Base-by-base conservation (phyloP, 2,329 filamentous ascomycete species). In the Phyllosticta ampelicida region DNA sequence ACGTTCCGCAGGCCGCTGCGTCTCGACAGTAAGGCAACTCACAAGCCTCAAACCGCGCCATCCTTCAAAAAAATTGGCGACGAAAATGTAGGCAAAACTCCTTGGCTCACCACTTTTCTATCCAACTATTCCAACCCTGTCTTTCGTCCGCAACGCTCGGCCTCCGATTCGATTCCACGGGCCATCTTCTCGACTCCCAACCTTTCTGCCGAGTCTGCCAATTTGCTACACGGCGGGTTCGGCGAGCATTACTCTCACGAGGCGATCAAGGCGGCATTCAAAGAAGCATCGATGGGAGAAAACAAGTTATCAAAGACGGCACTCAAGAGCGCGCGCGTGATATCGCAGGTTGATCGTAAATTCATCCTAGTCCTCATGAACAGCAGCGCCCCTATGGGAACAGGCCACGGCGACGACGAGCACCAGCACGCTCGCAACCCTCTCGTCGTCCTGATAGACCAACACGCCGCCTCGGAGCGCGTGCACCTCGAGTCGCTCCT, bases 401-500 rank as follows among this genome's bases (percentile, higher is more conserved):
- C 26, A n/a, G 16, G 23, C 18, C 2, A 48, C 6, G 44, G 49
- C 26, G 48, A 29, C 54, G 51, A 16, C 18, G 23, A 26, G 23
- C 23, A 44, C 36, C 13, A 16, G n/a, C n/a, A 5, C 30, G 11
- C 36, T n/a, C 2, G 36, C 52, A 68, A 53, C 23, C 62, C 68
- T 2, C 64, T 84, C 1, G 74, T 97, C 4, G 78, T 95, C 0
- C 76, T 96, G 48, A 79, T 96, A 5, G 94, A 99, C 66, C 94
- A 99, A 67, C 94, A 99, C 68, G 94, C 94, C 0, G 94, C 91
- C 2, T 92, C 96, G 68, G 94, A 99, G 74, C 81, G 94, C 51
- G 84, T 87, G 62, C 84, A 85, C 1, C 80, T 97, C 1, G 94
- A 99, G 68, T 68, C 71, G 0, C 77, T 99, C 0, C 83, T 95